phyloP scores from a whole-genome alignment of 2,329 filamentous ascomycete species.

The Penicillium crustosum region DNA sequence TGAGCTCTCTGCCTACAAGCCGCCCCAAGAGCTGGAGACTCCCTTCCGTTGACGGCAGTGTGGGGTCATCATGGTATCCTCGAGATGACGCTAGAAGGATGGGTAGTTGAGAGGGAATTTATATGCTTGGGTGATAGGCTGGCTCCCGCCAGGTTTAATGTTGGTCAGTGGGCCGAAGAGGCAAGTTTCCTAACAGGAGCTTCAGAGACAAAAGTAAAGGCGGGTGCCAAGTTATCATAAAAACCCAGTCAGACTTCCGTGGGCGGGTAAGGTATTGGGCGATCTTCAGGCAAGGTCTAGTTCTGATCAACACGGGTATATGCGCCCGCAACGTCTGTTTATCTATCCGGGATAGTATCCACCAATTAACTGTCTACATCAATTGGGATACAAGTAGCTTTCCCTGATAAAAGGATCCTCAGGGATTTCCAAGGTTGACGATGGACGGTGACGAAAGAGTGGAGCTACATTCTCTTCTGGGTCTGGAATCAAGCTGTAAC shows the following conservation, averaged over 20 bases:
- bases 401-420: not conserved
- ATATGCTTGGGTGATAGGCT: not conserved
- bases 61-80: not conserved
- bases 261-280: not conserved
- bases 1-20: not conserved
- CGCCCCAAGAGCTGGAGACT: not conserved
- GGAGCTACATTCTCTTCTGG: not conserved
- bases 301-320: not conserved
- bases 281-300: not conserved
- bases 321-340: not conserved
- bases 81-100: not conserved
- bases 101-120: not conserved
- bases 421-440: not conserved
- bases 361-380: not conserved
- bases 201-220: not conserved
- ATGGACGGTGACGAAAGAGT: conserved; percentile 8
- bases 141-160: not conserved
- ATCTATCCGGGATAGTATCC: not conserved
- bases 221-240: not conserved
- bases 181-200: not conserved
- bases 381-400: not conserved
- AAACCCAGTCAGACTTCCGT: not conserved
- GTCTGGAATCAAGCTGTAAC: not conserved
- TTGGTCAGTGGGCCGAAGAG: not conserved
- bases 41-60: too few species aligned